These are phyloP conservation scores for Mycena citricolor DNA, from an alignment of 1,284 basidiomycete genomes.

Conservation along the genomic window DNA sequence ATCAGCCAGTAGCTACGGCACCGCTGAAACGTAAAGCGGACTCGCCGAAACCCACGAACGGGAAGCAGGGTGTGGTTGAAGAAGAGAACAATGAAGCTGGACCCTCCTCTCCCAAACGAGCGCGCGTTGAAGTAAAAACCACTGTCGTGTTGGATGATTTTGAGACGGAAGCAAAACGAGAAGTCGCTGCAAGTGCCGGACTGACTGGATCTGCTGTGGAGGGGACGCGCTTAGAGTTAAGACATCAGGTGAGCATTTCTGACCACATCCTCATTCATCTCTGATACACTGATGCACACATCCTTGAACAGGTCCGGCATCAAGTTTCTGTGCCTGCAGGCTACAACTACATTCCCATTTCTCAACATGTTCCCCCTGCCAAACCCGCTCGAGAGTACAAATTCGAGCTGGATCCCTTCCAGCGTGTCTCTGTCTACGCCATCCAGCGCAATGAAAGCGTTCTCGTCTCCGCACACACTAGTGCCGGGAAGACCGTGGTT, in stretches of 20 bases:
- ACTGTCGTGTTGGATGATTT: slow-evolving; percentile 87
- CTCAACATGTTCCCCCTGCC: slow-evolving; percentile 87
- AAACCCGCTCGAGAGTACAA: slow-evolving; percentile 94
- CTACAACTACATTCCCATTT: slow-evolving; percentile 90
- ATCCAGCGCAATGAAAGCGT: slow-evolving; percentile 98
- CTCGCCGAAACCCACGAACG: slow-evolving; percentile 21
- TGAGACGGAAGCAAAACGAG: slow-evolving; percentile 85
- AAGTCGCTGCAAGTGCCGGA: slow-evolving; percentile 83
- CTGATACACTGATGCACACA: neutral
- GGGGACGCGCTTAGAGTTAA: slow-evolving; percentile 69
- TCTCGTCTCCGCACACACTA: slow-evolving; percentile 98
- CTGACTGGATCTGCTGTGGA: slow-evolving; percentile 65
- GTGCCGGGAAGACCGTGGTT: slow-evolving; percentile 97
- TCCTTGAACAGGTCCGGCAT: slow-evolving; percentile 68
- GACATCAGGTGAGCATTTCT: slow-evolving; percentile 63
- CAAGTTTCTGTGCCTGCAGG: slow-evolving; percentile 95
- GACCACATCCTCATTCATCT: slow-evolving; percentile 6
- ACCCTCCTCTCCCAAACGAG: slow-evolving; percentile 46
- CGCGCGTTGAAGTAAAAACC: slow-evolving; percentile 52
- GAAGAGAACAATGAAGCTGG: slow-evolving; percentile 29
- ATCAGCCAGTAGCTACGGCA: slow-evolving; percentile 5
- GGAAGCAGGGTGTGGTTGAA: slow-evolving; percentile 15
- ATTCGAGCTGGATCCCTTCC: slow-evolving; percentile 97
- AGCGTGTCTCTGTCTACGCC: slow-evolving; percentile 90
- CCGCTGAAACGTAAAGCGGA: slow-evolving; percentile 37